These are phyloP conservation scores for Leccinellum rugosiceps DNA, from an alignment of 768 basidiomycete species.

Conservation along the genomic window DNA sequence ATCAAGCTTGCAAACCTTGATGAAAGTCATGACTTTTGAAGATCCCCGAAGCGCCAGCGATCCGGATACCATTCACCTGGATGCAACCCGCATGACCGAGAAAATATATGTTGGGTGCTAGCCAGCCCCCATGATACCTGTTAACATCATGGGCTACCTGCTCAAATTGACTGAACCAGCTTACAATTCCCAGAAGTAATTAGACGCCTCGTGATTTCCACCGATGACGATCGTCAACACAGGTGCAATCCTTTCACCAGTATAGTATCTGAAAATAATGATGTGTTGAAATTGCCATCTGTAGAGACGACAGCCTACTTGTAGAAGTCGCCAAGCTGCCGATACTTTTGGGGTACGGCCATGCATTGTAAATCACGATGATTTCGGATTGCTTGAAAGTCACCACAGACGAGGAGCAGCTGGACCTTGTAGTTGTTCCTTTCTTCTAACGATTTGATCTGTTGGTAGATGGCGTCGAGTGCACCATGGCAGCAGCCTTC, in stretches of 20 bases:
- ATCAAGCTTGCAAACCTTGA: conserved; percentile 43
- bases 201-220: conserved; percentile 96
- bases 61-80: conserved; percentile 80
- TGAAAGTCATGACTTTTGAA: conserved; percentile 76
- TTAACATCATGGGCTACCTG: conserved; percentile 4
- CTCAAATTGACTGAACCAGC: conserved; percentile 25
- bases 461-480: conserved; percentile 81
- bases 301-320: conserved; percentile 42
- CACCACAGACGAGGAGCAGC: conserved; percentile 89
- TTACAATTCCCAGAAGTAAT: conserved; percentile 94
- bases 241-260: conserved; percentile 76
- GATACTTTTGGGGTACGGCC: conserved; percentile 90
- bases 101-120: conserved; percentile 96
- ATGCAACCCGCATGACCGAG: conserved; percentile 90
- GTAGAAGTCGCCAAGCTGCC: conserved; percentile 78
- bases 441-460: conserved; percentile 60
- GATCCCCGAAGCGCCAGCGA: conserved; percentile 91
- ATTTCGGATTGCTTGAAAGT: conserved; percentile 93
- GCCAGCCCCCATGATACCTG: conserved; percentile 95
- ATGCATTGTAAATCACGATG: conserved; percentile 81
- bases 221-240: conserved; percentile 92
- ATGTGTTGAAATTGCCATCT: background rate
- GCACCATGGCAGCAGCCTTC: conserved; percentile 96
- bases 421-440: conserved; percentile 69
- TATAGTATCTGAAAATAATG: conserved; percentile 68